Evolutionary conservation across 805 yeast genomes (phyloP).

Genomic region (Candida boidinii): DNA sequence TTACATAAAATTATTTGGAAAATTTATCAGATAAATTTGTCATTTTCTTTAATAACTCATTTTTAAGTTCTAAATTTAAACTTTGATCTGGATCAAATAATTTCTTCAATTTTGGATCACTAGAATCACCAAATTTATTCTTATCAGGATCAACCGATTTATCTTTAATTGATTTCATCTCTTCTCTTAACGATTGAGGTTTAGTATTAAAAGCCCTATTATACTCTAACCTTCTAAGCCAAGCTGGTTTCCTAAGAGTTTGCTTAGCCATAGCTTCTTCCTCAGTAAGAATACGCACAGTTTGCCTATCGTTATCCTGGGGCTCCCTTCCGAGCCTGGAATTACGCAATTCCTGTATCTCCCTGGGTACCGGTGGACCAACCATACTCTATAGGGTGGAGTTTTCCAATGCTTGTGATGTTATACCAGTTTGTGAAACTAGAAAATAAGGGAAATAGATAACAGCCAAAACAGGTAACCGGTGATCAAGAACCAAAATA

Average conservation of each 20-base stretch:
- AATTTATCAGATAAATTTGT: constrained; percentile 5
- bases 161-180: constrained; percentile 1
- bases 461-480: too few species aligned
- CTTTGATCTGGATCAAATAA: constrained; percentile 15
- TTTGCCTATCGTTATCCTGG: constrained; percentile 1
- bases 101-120: constrained; percentile 7
- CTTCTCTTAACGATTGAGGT: too few species aligned
- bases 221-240: too few species aligned
- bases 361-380: constrained; percentile 19
- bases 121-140: too few species aligned
- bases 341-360: constrained; percentile 12
- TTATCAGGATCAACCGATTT: neutral
- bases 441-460: too few species aligned
- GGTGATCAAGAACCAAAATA: too few species aligned
- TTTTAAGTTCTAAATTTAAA: constrained; percentile 16
- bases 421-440: too few species aligned
- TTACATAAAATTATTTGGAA: neutral
- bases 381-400: too few species aligned
- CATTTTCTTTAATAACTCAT: constrained; percentile 15
- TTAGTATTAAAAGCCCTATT: too few species aligned
- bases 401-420: too few species aligned
- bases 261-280: too few species aligned
- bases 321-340: constrained; percentile 7
- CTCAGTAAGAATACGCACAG: constrained; percentile 1
- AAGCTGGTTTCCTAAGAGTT: too few species aligned